phyloP scores from a whole-genome alignment of 495 filamentous ascomycete species.

The Penicillium taxi region DNA sequence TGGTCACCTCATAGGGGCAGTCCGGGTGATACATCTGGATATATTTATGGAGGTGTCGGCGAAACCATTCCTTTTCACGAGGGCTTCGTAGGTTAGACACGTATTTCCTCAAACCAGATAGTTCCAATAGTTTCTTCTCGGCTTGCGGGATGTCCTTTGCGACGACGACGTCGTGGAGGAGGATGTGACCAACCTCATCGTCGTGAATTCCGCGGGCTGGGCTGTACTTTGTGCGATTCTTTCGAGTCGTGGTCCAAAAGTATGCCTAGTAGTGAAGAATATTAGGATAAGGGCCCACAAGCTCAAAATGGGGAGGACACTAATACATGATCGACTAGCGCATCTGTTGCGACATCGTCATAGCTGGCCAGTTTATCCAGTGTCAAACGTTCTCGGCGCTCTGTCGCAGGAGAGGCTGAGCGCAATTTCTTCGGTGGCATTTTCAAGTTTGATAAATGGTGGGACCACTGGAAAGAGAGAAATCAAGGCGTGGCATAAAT shows the following conservation, averaged over 20 bases:
- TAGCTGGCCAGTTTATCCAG: conserved; percentile 81
- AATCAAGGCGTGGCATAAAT: conserved; percentile 5
- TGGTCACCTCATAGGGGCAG: conserved; percentile 86
- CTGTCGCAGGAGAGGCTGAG: conserved; percentile 27
- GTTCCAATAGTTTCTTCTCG: conserved; percentile 60
- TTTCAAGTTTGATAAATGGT: conserved; percentile 2
- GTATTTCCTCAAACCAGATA: conserved; percentile 68
- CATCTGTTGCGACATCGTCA: conserved; percentile 95
- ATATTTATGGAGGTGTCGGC: conserved; percentile 79
- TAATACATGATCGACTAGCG: conserved; percentile 87
- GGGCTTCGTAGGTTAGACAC: conserved; percentile 54
- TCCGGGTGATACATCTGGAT: conserved; percentile 88
- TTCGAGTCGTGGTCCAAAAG: conserved; percentile 93
- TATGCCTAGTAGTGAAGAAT: conserved; percentile 53
- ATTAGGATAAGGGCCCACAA: conserved; percentile 14
- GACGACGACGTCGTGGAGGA: conserved; percentile 69
- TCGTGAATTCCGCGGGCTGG: conserved; percentile 73
- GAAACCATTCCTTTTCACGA: conserved; percentile 82
- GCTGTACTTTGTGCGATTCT: conserved; percentile 83
- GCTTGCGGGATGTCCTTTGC: conserved; percentile 61
- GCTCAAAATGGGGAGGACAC: conserved; percentile 2
- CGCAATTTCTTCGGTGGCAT: conserved; percentile 42
- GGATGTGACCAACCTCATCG: conserved; percentile 68
- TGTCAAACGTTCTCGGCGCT: conserved; percentile 67
- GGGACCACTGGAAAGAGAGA: conserved; percentile 1